Conservation (phyloP, 2,329 filamentous ascomycete species). For the Microsporum audouinii region DNA sequence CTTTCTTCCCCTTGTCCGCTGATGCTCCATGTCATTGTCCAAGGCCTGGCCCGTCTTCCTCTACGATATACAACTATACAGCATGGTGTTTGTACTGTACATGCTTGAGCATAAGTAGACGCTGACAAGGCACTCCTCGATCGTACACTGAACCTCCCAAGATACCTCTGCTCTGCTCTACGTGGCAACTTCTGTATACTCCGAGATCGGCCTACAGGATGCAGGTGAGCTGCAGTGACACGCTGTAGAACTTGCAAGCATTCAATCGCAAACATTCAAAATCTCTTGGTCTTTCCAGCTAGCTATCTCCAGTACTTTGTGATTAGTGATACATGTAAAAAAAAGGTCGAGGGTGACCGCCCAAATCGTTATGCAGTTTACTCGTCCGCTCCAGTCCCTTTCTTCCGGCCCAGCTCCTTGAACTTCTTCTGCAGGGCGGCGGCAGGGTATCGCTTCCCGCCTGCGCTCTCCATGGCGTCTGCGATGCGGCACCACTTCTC, state of each 20-base stretch:
- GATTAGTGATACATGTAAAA: neutral
- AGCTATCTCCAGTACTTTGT: too few relatives aligned
- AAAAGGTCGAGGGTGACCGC: neutral
- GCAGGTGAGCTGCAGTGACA: neutral
- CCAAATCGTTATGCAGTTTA: neutral
- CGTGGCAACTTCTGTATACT: neutral
- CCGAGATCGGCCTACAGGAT: neutral
- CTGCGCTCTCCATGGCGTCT: constrained; percentile 21
- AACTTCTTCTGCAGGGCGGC: constrained; percentile 30
- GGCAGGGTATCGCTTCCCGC: constrained; percentile 25
- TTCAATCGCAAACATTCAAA: neutral
- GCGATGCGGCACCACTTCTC: constrained; percentile 32
- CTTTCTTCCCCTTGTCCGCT: too few relatives aligned
- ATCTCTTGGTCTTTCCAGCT: too few relatives aligned
- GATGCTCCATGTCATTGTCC: neutral
- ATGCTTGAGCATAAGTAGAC: too few relatives aligned
- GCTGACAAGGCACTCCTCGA: too few relatives aligned
- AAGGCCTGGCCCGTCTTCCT: neutral
- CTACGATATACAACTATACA: neutral
- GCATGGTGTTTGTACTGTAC: too few relatives aligned
- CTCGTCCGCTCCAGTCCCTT: neutral
- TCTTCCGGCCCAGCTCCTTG: constrained; percentile 28
- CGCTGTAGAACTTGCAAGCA: neutral
- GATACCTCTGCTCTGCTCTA: too few relatives aligned
- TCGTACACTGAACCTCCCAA: too few relatives aligned